Conservation (phyloP, 495 filamentous ascomycete species). For the Xylaria cubensis region DNA sequence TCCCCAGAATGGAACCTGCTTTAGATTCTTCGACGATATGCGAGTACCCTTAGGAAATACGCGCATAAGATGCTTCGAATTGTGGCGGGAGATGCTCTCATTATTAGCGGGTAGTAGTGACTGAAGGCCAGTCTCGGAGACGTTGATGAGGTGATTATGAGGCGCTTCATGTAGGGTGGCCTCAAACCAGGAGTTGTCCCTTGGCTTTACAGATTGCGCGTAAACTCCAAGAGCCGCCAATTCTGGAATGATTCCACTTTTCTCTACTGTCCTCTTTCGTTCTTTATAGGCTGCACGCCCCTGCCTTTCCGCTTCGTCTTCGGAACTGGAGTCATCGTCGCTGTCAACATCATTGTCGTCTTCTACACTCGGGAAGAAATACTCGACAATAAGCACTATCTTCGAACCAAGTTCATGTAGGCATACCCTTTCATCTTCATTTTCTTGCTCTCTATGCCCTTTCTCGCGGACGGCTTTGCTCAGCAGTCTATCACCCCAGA, state of each 20-base stretch:
- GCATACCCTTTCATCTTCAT: slow-evolving; percentile 46
- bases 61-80: slow-evolving; percentile 59
- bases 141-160: slow-evolving; percentile 64
- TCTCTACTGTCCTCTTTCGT: slow-evolving; percentile 45
- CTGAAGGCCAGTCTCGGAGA: slow-evolving; percentile 57
- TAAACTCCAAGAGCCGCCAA: slow-evolving; percentile 62
- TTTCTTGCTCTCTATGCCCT: slow-evolving; percentile 50
- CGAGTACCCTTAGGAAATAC: slow-evolving; percentile 64
- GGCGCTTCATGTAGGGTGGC: slow-evolving; percentile 49
- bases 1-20: slow-evolving; percentile 58
- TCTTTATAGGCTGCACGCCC: slow-evolving; percentile 49
- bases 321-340: slow-evolving; percentile 20
- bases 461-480: slow-evolving; percentile 51
- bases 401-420: slow-evolving; percentile 57
- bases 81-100: slow-evolving; percentile 55
- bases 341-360: slow-evolving; percentile 36
- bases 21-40: slow-evolving; percentile 61
- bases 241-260: slow-evolving; percentile 56
- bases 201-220: slow-evolving; percentile 62
- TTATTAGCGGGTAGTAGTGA: slow-evolving; percentile 43
- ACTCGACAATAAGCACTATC: slow-evolving; percentile 63
- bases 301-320: slow-evolving; percentile 50
- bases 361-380: slow-evolving; percentile 56
- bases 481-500: slow-evolving; percentile 58
- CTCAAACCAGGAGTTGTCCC: slow-evolving; percentile 59